phyloP scores from a whole-genome alignment of 805 yeast species.

The Isabelozyma gotoi region DNA sequence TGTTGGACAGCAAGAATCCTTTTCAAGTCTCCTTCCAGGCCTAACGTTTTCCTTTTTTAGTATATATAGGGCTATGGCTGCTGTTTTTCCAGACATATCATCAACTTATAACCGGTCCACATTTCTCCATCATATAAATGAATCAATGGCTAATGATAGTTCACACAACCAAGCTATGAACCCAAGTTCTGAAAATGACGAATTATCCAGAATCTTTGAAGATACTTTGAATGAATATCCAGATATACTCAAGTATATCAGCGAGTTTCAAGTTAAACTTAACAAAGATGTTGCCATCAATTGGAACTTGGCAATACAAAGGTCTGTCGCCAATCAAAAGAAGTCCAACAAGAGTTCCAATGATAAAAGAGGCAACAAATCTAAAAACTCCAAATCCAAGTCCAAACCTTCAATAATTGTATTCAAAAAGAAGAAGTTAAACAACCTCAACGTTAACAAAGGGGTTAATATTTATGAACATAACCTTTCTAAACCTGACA shows the following conservation, averaged over 20 bases:
- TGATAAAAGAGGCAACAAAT: constrained; percentile 2
- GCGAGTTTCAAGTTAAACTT: constrained; percentile 18
- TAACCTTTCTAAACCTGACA: constrained; percentile 14
- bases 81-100: not conserved
- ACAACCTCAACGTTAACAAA: not conserved
- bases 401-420: constrained; percentile 18
- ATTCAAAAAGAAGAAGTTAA: constrained; percentile 26
- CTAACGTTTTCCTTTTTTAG: not conserved
- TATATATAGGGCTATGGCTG: not conserved
- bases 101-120: not conserved
- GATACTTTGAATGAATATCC: constrained; percentile 10
- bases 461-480: constrained; percentile 19
- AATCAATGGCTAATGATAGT: not conserved
- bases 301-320: not conserved
- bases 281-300: not conserved
- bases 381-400: not conserved
- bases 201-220: not conserved
- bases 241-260: constrained; percentile 18
- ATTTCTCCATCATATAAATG: not conserved
- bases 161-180: not conserved
- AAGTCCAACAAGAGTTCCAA: constrained; percentile 5
- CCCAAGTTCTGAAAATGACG: not conserved
- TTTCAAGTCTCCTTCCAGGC: not conserved
- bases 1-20: not conserved
- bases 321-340: not conserved